Conservation (phyloP, 2,329 filamentous ascomycete genomes). For the Plectosphaerella sp. region DNA sequence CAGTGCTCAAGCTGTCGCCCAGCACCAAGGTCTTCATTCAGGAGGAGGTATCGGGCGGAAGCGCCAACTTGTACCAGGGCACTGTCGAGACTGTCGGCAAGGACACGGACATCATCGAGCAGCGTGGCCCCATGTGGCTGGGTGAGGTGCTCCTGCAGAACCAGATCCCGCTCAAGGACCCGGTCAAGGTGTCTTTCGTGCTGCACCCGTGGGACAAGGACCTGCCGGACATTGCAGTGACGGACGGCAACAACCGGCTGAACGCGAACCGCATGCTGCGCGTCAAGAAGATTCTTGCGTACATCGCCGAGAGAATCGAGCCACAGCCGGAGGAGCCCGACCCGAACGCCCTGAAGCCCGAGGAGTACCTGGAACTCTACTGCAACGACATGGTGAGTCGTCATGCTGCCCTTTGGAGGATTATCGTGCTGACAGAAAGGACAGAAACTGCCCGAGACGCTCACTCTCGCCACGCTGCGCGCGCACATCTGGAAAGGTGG, state of each 20-base stretch:
- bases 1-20: conserved; percentile 66
- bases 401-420: not conserved
- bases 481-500: conserved; percentile 92
- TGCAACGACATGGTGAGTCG: conserved; percentile 80
- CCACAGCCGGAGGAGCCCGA: conserved; percentile 56
- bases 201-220: conserved; percentile 74
- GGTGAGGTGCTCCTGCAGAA: conserved; percentile 85
- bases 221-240: conserved; percentile 68
- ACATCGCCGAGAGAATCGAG: conserved; percentile 90
- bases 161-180: conserved; percentile 78
- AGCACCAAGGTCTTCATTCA: conserved; percentile 66
- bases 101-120: conserved; percentile 80
- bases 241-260: conserved; percentile 81
- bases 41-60: conserved; percentile 63
- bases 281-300: conserved; percentile 88
- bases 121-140: conserved; percentile 85
- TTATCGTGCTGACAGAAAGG: conserved; percentile 5
- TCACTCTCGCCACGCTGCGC: conserved; percentile 90
- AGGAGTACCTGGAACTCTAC: conserved; percentile 92
- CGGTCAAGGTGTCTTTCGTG: conserved; percentile 92
- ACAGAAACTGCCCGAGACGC: conserved; percentile 68
- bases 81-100: conserved; percentile 73
- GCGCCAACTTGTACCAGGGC: conserved; percentile 85
- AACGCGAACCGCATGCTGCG: conserved; percentile 97
- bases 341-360: conserved; percentile 63